These are phyloP conservation scores for Aphanomyces astaci DNA, from an alignment of 352 stramenopile genomes.

Conservation along the genomic window DNA sequence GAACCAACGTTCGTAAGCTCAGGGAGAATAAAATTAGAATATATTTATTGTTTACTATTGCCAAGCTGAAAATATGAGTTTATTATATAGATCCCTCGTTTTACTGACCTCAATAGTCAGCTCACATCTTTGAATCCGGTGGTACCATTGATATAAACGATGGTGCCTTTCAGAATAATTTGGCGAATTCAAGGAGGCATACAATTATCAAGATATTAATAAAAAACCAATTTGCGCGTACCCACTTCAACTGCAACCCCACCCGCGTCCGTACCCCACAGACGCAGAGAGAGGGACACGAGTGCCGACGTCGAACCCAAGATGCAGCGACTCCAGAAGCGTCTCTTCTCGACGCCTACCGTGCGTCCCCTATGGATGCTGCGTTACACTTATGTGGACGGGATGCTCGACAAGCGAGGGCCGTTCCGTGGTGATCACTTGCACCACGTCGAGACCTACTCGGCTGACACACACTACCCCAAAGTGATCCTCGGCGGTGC, in stretches of 20 bases:
- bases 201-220: not conserved
- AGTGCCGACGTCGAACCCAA: not conserved
- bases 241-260: not conserved
- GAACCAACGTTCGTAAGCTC: too few species aligned
- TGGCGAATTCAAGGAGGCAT: not conserved
- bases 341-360: slow-evolving; percentile 5
- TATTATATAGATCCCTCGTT: not conserved
- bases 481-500: slow-evolving; percentile 66
- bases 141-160: too few species aligned
- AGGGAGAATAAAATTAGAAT: too few species aligned
- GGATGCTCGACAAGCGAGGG: slow-evolving; percentile 61
- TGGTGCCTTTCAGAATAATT: too few species aligned
- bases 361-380: slow-evolving; percentile 44
- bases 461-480: slow-evolving; percentile 41
- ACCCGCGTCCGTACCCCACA: not conserved
- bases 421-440: slow-evolving; percentile 63
- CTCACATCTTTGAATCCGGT: not conserved
- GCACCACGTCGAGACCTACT: slow-evolving; percentile 25
- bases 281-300: not conserved
- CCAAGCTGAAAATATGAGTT: too few species aligned
- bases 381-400: slow-evolving; percentile 63
- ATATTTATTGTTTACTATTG: too few species aligned
- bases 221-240: not conserved
- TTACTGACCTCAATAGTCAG: not conserved
- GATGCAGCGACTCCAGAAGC: not conserved